phyloP scores from a whole-genome alignment of 768 basidiomycete genomes.

The Pleurotus eryngii region DNA sequence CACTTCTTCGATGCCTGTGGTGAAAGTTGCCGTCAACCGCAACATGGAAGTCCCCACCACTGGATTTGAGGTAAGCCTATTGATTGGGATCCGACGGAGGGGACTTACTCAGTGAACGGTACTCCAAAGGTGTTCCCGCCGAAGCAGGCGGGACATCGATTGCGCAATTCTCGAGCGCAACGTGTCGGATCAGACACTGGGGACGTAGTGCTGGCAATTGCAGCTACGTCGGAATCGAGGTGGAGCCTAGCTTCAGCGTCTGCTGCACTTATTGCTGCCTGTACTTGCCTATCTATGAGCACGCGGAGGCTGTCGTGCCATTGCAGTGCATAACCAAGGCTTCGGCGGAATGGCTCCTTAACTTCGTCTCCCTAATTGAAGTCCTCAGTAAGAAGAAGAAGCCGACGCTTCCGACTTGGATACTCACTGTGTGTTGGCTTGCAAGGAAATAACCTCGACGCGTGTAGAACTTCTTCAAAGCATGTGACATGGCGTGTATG shows the following conservation, averaged over 20 bases:
- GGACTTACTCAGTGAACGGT: slow-evolving; percentile 7
- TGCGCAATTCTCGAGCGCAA: slow-evolving; percentile 17
- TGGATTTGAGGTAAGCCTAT: neutral
- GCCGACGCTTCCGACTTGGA: neutral
- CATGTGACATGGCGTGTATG: slow-evolving; percentile 10
- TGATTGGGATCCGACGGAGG: neutral
- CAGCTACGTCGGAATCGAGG: neutral
- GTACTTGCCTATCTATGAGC: slow-evolving; percentile 9
- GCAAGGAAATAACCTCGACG: slow-evolving; percentile 6
- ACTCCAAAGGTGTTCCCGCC: slow-evolving; percentile 14
- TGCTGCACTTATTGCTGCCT: neutral
- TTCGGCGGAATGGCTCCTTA: slow-evolving; percentile 18
- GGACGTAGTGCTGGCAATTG: neutral
- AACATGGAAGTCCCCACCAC: slow-evolving; percentile 30
- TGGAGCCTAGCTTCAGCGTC: neutral
- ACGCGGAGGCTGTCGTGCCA: slow-evolving; percentile 19
- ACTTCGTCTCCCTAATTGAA: slow-evolving; percentile 14
- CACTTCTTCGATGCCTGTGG: slow-evolving; percentile 15
- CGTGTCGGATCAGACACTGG: neutral
- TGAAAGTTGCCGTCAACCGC: slow-evolving; percentile 29
- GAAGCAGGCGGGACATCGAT: slow-evolving; percentile 27
- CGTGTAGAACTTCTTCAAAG: slow-evolving; percentile 11
- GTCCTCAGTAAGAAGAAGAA: too few species aligned
- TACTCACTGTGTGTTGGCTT: neutral
- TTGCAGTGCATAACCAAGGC: slow-evolving; percentile 17